Evolutionary conservation across 116 monocot species (phyloP).

Genomic region (Dioscorea cayenensis): DNA sequence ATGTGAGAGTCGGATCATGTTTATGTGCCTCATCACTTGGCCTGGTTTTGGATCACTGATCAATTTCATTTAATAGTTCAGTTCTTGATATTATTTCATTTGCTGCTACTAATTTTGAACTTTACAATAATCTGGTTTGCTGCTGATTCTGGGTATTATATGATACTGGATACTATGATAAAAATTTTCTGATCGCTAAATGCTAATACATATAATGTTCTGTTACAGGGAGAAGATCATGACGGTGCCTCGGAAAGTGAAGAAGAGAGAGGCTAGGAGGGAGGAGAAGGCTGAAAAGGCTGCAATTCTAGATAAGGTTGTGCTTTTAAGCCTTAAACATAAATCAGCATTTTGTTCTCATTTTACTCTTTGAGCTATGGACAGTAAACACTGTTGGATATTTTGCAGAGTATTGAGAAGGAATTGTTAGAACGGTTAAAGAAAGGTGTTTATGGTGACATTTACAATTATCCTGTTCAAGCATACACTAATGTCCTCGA

Average conservation of each 20-base stretch:
- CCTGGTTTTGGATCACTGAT: too few species aligned
- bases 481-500: constrained; percentile 63
- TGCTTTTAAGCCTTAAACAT: constrained; percentile 3
- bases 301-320: constrained; percentile 79
- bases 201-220: not conserved
- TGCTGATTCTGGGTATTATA: not conserved
- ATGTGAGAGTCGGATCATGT: too few species aligned
- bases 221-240: constrained; percentile 78
- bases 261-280: constrained; percentile 80
- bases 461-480: constrained; percentile 66
- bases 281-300: constrained; percentile 92
- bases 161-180: not conserved
- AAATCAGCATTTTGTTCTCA: not conserved
- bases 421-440: constrained; percentile 85
- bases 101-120: not conserved
- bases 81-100: not conserved
- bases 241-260: constrained; percentile 84
- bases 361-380: constrained; percentile 4
- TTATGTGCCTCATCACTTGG: too few species aligned
- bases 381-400: constrained; percentile 4
- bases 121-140: not conserved
- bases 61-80: not conserved
- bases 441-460: constrained; percentile 90
- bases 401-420: constrained; percentile 75
- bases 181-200: not conserved